Conservation (phyloP, 345 rosid genomes). For the Eucalyptus tenuipes region DNA sequence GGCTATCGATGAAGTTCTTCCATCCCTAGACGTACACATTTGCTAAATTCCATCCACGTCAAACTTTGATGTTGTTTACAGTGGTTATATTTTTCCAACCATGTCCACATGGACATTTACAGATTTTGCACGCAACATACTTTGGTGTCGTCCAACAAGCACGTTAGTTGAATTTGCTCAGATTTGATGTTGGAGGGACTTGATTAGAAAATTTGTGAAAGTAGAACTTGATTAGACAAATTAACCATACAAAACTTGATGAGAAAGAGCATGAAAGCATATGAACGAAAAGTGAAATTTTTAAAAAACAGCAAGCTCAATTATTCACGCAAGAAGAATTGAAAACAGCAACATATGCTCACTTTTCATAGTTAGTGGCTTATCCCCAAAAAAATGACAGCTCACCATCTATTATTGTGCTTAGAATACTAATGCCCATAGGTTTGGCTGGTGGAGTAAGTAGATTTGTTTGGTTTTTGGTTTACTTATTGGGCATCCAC, state of each 20-base stretch:
- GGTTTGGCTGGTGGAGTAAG: background rate
- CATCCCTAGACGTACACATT: background rate
- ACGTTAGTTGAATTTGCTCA: accelerated
- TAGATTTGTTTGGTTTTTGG: background rate
- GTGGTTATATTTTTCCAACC: background rate
- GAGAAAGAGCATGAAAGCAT: background rate
- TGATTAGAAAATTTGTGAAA: background rate
- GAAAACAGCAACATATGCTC: background rate
- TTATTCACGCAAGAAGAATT: background rate
- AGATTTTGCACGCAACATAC: accelerated
- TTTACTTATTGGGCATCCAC: background rate
- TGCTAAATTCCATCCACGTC: background rate
- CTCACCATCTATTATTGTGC: background rate
- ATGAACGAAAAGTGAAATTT: background rate
- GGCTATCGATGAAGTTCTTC: background rate
- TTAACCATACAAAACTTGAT: background rate
- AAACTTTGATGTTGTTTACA: background rate
- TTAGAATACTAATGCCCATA: background rate
- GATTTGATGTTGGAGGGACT: background rate
- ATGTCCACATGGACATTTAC: background rate
- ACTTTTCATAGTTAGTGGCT: background rate
- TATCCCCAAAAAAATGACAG: background rate
- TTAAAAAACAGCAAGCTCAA: background rate
- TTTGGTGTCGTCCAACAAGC: background rate
- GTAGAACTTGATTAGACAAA: background rate